Evolutionary conservation across 192 early-diverging fungal genomes (phyloP).

Genomic region (Podila epicladia): DNA sequence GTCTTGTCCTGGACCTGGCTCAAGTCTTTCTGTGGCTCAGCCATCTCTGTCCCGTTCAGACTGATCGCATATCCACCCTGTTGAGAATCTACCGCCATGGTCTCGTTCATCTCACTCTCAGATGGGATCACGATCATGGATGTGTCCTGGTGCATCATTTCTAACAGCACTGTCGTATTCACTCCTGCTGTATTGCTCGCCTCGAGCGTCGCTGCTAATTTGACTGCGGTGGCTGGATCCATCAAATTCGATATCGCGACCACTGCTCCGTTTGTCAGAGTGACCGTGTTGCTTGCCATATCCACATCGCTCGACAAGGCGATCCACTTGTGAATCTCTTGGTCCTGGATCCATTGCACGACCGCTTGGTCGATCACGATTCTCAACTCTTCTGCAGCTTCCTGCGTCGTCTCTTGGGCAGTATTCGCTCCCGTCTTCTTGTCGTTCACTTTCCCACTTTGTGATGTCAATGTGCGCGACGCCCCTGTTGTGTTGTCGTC

Average conservation of each 20-base stretch:
- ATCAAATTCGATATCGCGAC: constrained; percentile 2
- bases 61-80: not conserved
- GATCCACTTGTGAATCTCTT: not conserved
- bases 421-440: not conserved
- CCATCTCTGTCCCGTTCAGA: not conserved
- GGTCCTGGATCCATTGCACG: constrained; percentile 13
- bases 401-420: no score
- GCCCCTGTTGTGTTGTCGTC: not conserved
- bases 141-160: constrained; percentile 6
- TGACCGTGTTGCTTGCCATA: not conserved
- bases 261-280: constrained; percentile 1
- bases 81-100: not conserved
- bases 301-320: constrained; percentile 5
- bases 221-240: not conserved
- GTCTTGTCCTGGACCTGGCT: constrained; percentile 18
- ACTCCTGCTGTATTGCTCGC: not conserved
- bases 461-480: not conserved
- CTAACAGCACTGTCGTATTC: not conserved
- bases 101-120: not conserved
- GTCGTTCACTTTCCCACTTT: not conserved
- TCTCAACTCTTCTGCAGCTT: not conserved
- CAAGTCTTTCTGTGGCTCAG: not conserved
- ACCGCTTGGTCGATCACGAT: not conserved
- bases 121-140: constrained; percentile 6
- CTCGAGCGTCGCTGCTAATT: constrained; percentile 4